phyloP scores from a whole-genome alignment of 1,139 yeast genomes.

The Taiozyma sp. region DNA sequence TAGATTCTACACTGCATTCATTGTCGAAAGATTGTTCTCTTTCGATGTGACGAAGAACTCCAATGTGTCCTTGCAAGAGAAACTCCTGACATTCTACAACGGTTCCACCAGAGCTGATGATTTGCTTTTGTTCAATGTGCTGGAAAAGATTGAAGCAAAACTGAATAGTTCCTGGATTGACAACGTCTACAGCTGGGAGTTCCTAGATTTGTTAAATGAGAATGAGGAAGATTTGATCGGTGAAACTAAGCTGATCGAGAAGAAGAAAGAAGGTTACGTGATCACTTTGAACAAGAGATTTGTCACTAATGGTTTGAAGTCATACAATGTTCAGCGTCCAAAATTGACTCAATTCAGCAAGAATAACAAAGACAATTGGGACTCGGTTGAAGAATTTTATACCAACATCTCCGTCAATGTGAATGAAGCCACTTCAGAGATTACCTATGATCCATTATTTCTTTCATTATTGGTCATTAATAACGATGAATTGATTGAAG shows the following conservation, averaged over 20 bases:
- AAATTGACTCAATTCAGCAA: conserved; percentile 7
- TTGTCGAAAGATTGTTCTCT: conserved; percentile 41
- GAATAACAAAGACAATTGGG: conserved; percentile 16
- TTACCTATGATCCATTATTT: conserved; percentile 59
- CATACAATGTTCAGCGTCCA: conserved; percentile 29
- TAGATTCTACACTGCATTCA: conserved; percentile 40
- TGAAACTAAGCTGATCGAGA: conserved; percentile 41
- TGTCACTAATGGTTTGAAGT: conserved; percentile 44
- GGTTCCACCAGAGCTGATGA: conserved; percentile 68
- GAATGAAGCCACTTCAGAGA: conserved; percentile 17
- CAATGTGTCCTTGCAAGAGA: conserved; percentile 40
- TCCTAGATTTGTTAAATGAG: conserved; percentile 37
- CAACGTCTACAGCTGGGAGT: conserved; percentile 62
- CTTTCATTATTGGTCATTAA: conserved; percentile 51
- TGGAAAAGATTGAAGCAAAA: conserved; percentile 53
- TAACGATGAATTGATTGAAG: conserved; percentile 53
- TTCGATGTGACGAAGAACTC: conserved; percentile 46
- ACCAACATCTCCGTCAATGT: conserved; percentile 11
- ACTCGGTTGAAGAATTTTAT: conserved; percentile 27
- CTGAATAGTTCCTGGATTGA: conserved; percentile 54
- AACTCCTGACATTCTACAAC: conserved; percentile 45
- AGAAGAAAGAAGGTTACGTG: conserved; percentile 44
- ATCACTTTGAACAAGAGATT: conserved; percentile 51
- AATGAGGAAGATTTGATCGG: conserved; percentile 42
- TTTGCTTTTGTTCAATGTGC: conserved; percentile 48